These are phyloP conservation scores for Niebla homalea DNA, from an alignment of 495 filamentous ascomycete genomes.

Conservation along the genomic window DNA sequence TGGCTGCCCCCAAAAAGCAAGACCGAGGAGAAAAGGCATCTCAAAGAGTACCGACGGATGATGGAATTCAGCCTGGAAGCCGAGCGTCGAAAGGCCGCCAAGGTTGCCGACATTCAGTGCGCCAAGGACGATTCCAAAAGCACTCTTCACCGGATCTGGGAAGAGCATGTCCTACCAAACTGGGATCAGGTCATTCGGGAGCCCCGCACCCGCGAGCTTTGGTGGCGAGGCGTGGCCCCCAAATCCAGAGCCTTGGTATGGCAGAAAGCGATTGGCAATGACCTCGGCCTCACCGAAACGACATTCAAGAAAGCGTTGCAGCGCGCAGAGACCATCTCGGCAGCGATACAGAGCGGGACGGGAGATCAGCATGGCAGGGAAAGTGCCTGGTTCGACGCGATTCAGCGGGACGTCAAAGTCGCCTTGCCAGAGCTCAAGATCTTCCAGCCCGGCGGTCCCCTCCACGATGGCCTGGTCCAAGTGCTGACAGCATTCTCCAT, in stretches of 20 bases:
- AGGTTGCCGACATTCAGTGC: conserved; percentile 35
- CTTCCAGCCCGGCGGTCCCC: conserved; percentile 59
- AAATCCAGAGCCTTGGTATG: conserved; percentile 73
- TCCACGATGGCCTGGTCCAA: conserved; percentile 65
- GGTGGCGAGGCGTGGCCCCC: conserved; percentile 85
- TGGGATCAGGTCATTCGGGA: conserved; percentile 68
- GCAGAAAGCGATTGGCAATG: conserved; percentile 78
- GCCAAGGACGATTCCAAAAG: conserved; percentile 55
- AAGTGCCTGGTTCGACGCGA: conserved; percentile 54
- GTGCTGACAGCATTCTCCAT: conserved; percentile 80
- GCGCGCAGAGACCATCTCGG: conserved; percentile 55
- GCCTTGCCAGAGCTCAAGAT: conserved; percentile 75
- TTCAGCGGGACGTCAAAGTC: conserved; percentile 52
- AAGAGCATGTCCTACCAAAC: conserved; percentile 72
- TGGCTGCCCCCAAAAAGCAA: conserved; percentile 94
- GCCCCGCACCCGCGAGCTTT: conserved; percentile 69
- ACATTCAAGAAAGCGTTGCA: conserved; percentile 70
- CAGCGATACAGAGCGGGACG: conserved; percentile 28
- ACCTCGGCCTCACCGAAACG: conserved; percentile 59
- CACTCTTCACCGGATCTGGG: conserved; percentile 63
- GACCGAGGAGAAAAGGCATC: conserved; percentile 79
- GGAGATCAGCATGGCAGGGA: conserved; percentile 32
- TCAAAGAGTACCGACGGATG: conserved; percentile 89
- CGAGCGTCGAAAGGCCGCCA: conserved; percentile 37
- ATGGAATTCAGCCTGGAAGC: conserved; percentile 70